Base-by-base conservation (phyloP, 768 basidiomycete species). In the Amanita subjunquillea region DNA sequence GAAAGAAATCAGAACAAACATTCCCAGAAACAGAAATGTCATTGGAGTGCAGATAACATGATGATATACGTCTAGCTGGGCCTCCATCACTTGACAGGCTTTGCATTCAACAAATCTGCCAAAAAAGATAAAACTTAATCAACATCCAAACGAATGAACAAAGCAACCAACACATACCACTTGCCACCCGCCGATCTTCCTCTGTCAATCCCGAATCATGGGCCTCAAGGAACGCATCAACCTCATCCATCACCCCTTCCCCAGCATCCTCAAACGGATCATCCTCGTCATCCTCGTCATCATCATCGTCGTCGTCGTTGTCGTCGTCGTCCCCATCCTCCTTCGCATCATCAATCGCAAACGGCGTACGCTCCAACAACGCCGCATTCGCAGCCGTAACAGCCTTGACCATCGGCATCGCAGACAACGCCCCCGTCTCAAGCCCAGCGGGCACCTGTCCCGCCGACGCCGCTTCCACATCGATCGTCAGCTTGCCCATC, bases 341-440 rank as follows among this genome's bases (percentile, higher is more conserved):
- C 0, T 83, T 84, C 25, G 88, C 89, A 66, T 93, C 91, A 62
- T 99, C 96, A 55, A 98, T 96, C n/a, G 91, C 91, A 64, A 99
- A 99, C 57, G 87, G 85, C 23, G 91, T 92, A 40, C 95, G 75
- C 64, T 95, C 89, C 85, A 94, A 85, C 43, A 91, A 73, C 29
- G 89, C 88, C 30, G 85, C 85, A 57, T 80, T 87, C 48, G 85
- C 88, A 0, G 83, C 85, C 59, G 85, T 75, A 43, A 85, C 88
- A 0, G 83, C 85, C 59, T 85, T 75, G 45, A 90, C 72, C 71
- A 87, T 77, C 5, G 84, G 77, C 63, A 82, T 72, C 20, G 83
- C 77, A 23, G 80, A 77, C 41, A 78, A 71, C 25, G 65, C 65
- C 12, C 67, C 71, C 39, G 63, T 70, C 47, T 71, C 70, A 1